Base-by-base conservation (phyloP, 371 early-diverging fungal genomes). In the Parasitella parasitica region DNA sequence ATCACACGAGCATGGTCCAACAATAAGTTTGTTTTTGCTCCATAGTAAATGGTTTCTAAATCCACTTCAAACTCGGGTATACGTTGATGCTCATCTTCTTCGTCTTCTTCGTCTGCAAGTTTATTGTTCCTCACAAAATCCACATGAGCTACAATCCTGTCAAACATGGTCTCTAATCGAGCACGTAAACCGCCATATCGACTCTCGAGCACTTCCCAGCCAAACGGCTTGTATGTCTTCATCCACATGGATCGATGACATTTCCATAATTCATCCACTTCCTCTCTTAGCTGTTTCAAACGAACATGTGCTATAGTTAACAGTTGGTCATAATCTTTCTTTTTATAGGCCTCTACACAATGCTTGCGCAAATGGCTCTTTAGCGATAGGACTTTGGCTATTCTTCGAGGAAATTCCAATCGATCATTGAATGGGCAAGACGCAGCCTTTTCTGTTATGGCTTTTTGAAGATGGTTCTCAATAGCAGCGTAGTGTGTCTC, bases 191-290 rank as follows among this genome's bases (percentile, higher is more conserved):
- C 92, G 51, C 94, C 94, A 68, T 94, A 94, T 32, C 94, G 85
- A 55, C 87, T 69, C 64, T 94, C 94, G 4, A 94, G 59, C 0
- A 91, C 84, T 64, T 94, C 94, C 87, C 91, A 89, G 2, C 94
- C 94, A 82, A 92, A 92, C 1, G 94, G 92, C 59, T 90, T 90
- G 71, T 88, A 89, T 55, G 84, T 87, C 54, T 80, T 75, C 67
- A 86, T 81, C 94, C 94, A 94, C 61, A 90, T 60, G 6, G 77
- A 71, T 4, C 94, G 87, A 68, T 94, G 94, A 62, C 83, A 90
- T 43, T 81, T 81, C 92, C 93, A 92, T 28, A 94, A 82, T 34
- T 70, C 77, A 50, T 89, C 86, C 15, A 89, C 83, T 12, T 87
- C 88, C 32, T 83, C 78, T 16, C 84, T 76, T 9, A 94, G 71